Evolutionary conservation across 306 rosid genomes (phyloP), one percentile per base, ranked within the genome.

Genomic region (Biancaea sappan): DNA sequence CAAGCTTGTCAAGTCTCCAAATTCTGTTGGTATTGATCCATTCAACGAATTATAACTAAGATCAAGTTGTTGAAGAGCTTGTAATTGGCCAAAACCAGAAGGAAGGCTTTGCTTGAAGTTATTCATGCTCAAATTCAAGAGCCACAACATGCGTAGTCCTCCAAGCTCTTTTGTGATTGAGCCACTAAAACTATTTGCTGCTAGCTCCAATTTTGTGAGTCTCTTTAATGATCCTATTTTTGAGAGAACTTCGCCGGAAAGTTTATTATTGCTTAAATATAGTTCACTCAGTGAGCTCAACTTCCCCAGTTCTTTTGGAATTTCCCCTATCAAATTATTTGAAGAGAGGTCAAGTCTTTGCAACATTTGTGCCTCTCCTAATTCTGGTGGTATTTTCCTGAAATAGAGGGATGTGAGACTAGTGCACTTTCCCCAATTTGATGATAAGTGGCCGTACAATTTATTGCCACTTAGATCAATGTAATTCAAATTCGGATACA

Each of bases 1-100:
- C 28, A 86, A 68, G 24, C 5, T 38, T n/a, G 9, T 62, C 68
- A 83, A 46, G 8, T 56, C 13, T 13, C 82, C 73, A 8, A 83
- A 48, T 15, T 15, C 10, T 24, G 63, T 0, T 21, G 85, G 85
- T 46, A 86, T 70, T 41, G 50, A 63, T n/a, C 72, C 66, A 0
- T 3, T 21, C 51, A 83, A 70, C 12, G 19, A 8, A 9, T 83
- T 86, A 8, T 53, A 34, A 71, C 87, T 66, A 8, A 83, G 83
- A 80, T 86, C 89, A 44, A 86, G 83, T 44, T 14, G 25, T 71
- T 31, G 24, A 46, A 86, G 80, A 56, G 3, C 6, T 0, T 37
- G 3, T 6, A 83, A 29, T 66, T 44, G 26, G 15, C 78, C 70
- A 68, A 77, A n/a, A 51, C 68, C 66, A 2, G n/a, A 0, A 29